Base-by-base conservation (phyloP, 768 basidiomycete species). In the Cytidiella melzeri region DNA sequence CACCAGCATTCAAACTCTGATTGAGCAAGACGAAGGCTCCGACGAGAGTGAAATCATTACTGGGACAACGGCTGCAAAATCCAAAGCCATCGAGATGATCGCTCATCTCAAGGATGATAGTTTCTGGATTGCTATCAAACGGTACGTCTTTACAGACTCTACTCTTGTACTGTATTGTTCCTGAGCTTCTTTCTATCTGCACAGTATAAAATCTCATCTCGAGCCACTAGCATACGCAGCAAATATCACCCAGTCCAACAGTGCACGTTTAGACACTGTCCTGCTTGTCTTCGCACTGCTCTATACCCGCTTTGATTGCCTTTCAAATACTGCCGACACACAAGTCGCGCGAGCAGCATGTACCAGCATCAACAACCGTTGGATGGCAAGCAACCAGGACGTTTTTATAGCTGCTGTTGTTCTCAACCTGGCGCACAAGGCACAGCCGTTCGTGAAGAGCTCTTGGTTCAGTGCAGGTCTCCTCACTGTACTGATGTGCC, bases 51-150 rank as follows among this genome's bases (percentile, higher is more conserved):
- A 53, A 5, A 56, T 65, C 11, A 30, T 61, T 12, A 58, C 54
- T 1, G 64, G 62, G 11, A 61, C 69, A 45, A 46, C 47, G 25
- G 54, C 54, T 15, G 57, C 63, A 11, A 47, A 58, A 40, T 45
- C 12, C 7, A 69, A 65, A 53, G 52, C 68, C 12, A 11, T 26
- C 10, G 41, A 57, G 44, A 69, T 69, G 59, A 47, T 67, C 10
- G 25, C 18, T 1, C 49, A 65, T 11, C 66, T 72, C 12, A 43
- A 62, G 23, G 52, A 65, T 48, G 15, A 41, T 9, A 20, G 46
- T 5, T 71, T 71, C 45, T 72, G 67, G 69, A 28, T 57, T n/a
- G 42, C 52, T 1, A 48, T 68, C 18, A 45, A 60, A 44, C 44
- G 57, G 64, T 70, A 57, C 43, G 51, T 57, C 30, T 36, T 38